Percentiles rank a stretch among this genome's conserved stretches.
These are phyloP conservation scores for Chrysoporthe puriensis DNA, from an alignment of 2,329 filamentous ascomycete species.

Conservation along the genomic window DNA sequence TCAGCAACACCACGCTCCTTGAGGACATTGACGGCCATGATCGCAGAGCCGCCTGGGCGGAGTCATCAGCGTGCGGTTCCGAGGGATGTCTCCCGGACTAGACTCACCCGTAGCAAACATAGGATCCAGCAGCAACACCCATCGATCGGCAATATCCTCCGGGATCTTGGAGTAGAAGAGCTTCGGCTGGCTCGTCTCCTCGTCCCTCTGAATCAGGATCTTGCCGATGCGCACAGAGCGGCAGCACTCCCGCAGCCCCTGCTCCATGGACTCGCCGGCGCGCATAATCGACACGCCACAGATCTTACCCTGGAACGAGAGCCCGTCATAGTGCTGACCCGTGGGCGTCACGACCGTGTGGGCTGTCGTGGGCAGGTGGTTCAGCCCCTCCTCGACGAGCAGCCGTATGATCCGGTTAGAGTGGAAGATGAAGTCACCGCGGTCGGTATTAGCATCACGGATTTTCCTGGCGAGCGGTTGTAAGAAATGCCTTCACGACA, in stretches of 20 bases:
- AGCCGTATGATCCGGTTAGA: constrained; percentile 97
- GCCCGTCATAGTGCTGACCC: constrained; percentile 83
- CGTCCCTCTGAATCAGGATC: constrained; percentile 95
- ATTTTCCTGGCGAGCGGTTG: constrained; percentile 73
- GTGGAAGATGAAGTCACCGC: constrained; percentile 99
- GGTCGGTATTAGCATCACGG: constrained; percentile 83
- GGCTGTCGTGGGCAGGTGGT: constrained; percentile 90
- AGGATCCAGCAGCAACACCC: constrained; percentile 94
- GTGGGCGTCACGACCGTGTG: constrained; percentile 91
- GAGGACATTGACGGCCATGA: constrained; percentile 94
- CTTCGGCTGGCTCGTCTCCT: constrained; percentile 89
- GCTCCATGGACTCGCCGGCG: constrained; percentile 97
- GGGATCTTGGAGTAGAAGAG: constrained; percentile 98
- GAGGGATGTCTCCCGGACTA: not conserved
- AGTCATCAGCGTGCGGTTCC: constrained; percentile 13
- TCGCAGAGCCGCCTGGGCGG: constrained; percentile 80
- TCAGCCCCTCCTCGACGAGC: constrained; percentile 94
- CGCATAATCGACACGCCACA: constrained; percentile 99
- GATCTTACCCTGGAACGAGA: constrained; percentile 97
- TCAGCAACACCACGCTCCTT: constrained; percentile 90
- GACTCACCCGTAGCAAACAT: constrained; percentile 93
- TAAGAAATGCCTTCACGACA: constrained; percentile 8
- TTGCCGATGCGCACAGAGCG: constrained; percentile 97
- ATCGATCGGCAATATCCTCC: constrained; percentile 87
- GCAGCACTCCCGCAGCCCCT: constrained; percentile 94